Evolutionary conservation across 2,329 filamentous ascomycete species (phyloP).

Genomic region (Calonectria pseudoreteaudii): DNA sequence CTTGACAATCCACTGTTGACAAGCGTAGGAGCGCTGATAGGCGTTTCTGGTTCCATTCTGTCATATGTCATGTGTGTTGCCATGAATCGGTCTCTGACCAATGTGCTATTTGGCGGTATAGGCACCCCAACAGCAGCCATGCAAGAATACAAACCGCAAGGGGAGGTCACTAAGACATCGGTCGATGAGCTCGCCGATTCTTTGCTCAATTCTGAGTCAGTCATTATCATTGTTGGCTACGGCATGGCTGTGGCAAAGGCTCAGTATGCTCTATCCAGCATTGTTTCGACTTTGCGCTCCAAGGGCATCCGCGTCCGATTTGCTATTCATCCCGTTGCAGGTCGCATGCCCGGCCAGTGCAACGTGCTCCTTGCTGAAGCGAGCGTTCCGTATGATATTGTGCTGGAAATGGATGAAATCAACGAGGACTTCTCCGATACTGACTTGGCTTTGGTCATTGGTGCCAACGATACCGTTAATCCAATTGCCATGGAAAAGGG

Average conservation of each 20-base stretch:
- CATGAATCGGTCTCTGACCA: constrained; percentile 92
- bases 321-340: constrained; percentile 90
- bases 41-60: constrained; percentile 88
- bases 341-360: constrained; percentile 93
- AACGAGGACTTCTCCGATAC: constrained; percentile 92
- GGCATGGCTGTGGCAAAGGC: constrained; percentile 96
- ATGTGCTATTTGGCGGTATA: constrained; percentile 89
- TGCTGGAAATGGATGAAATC: constrained; percentile 96
- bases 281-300: constrained; percentile 78
- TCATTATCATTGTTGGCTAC: constrained; percentile 92
- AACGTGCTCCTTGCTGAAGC: constrained; percentile 92
- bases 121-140: constrained; percentile 69
- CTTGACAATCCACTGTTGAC: constrained; percentile 87
- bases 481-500: constrained; percentile 88
- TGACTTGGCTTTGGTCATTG: constrained; percentile 88
- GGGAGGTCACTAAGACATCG: constrained; percentile 80
- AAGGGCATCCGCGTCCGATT: constrained; percentile 87
- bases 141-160: constrained; percentile 80
- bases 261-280: constrained; percentile 89
- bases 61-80: constrained; percentile 90
- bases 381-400: constrained; percentile 89
- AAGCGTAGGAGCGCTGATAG: constrained; percentile 87
- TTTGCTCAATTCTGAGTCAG: constrained; percentile 80
- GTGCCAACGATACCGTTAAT: constrained; percentile 93
- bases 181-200: constrained; percentile 85